Base-by-base conservation (phyloP, 768 basidiomycete species). In the Naganishia friedmannii region DNA sequence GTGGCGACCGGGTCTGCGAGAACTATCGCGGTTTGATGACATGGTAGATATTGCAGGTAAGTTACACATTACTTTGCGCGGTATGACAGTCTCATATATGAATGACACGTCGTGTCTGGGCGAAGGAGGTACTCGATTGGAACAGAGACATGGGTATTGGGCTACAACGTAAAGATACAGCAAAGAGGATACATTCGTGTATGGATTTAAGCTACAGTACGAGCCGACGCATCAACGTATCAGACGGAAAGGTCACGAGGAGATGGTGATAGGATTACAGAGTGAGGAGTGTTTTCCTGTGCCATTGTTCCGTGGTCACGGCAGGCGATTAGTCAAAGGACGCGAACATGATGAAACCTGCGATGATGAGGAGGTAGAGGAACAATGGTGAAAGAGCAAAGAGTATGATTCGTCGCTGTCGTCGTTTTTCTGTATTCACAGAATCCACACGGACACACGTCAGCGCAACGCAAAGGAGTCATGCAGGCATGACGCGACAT, bases 341-440 rank as follows among this genome's bases (percentile, higher is more conserved):
- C 13, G 60, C 60, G 42, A 34, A 34, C 23, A 39, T 42, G 60
- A 63, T 42, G 15, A 63, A 63, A 15, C 60, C 60, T 3, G 60
- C 60, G 26, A 63, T 63, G 60, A 63, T 46, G 39, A 63, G 26
- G 42, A 63, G n/a, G 60, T 63, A 63, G 39, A 63, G 3, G 39
- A 63, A 63, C 42, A 63, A 45, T 7, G 60, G 60, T 12, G 60
- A 63, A 3, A 63, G 60, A 3, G 60, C 60, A 7, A 63, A 63
- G 6, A 63, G 42, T 17, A 63, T 63, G 60, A 63, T 63, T 42
- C 60, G 60, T 63, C 60, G 60, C 15, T 63, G 60, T 45, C 60
- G 37, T 23, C 60, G 60, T 29, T 63, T 63, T 15, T 63, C 60
- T 63, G n/a, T 21, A 58, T 9, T 12, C 9, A 15, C 7, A 39